Conservation (phyloP, 2,329 filamentous ascomycete species). For the Gliomastix tumulicola region DNA sequence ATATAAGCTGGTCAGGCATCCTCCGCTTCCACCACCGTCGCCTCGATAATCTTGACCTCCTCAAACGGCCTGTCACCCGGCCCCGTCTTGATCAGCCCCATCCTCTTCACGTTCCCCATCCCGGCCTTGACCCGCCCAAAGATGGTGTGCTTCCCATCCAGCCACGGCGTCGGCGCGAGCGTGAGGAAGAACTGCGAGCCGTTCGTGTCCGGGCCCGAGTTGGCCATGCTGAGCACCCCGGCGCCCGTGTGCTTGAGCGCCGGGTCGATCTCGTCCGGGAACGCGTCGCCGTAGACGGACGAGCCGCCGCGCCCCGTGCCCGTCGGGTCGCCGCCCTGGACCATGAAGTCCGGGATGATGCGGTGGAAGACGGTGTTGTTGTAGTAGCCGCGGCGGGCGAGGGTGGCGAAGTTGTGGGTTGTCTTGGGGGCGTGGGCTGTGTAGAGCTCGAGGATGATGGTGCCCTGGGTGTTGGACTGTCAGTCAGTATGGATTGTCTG, state of each 20-base stretch:
- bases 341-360: constrained; percentile 94
- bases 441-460: constrained; percentile 85
- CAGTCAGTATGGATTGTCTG: neutral
- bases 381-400: constrained; percentile 82
- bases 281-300: constrained; percentile 89
- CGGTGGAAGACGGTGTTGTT: constrained; percentile 82
- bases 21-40: constrained; percentile 50
- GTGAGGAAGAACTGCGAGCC: constrained; percentile 96
- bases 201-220: constrained; percentile 87
- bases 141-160: constrained; percentile 95
- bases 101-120: constrained; percentile 74
- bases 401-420: constrained; percentile 79
- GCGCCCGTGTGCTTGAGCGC: constrained; percentile 85
- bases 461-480: constrained; percentile 63
- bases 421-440: constrained; percentile 80
- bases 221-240: constrained; percentile 94
- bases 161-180: constrained; percentile 86
- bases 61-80: constrained; percentile 74
- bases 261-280: constrained; percentile 81
- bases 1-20: too few relatives aligned
- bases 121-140: constrained; percentile 86
- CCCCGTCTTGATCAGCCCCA: constrained; percentile 82
- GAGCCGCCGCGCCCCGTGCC: constrained; percentile 84
- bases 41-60: constrained; percentile 72
- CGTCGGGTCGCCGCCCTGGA: constrained; percentile 90